Evolutionary conservation across 768 basidiomycete species (phyloP).

Genomic region (Tricholoma sp.): DNA sequence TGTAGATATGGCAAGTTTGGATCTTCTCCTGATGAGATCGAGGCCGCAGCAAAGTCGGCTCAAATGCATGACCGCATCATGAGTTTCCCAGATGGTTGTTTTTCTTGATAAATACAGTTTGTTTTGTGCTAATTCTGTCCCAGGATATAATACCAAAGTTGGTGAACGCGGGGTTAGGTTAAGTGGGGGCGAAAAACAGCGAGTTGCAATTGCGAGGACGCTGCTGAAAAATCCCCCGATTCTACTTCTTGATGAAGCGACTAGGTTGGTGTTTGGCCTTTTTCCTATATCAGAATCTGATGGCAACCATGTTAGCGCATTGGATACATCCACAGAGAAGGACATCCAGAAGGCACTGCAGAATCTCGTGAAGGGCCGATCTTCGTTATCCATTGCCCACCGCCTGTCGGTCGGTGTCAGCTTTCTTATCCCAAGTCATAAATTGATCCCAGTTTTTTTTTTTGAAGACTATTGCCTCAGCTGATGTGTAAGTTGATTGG

Average conservation of each 20-base stretch:
- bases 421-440: conserved; percentile 2
- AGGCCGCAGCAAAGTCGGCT: conserved; percentile 73
- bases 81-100: conserved; percentile 68
- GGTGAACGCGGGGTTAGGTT: conserved; percentile 87
- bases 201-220: conserved; percentile 84
- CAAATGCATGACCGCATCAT: conserved; percentile 86
- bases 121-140: not conserved
- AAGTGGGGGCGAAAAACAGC: conserved; percentile 87
- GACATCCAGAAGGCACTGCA: conserved; percentile 87
- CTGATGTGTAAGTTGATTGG: conserved; percentile 46
- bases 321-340: conserved; percentile 88
- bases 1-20: conserved; percentile 73
- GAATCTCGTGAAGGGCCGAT: conserved; percentile 68
- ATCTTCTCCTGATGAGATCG: conserved; percentile 66
- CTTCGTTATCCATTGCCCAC: conserved; percentile 76
- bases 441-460: conserved; percentile 14
- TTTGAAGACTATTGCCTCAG: conserved; percentile 47
- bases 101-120: not conserved
- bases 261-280: conserved; percentile 38
- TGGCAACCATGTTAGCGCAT: conserved; percentile 44
- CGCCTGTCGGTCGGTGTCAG: conserved; percentile 57
- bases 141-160: conserved; percentile 76
- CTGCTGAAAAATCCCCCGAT: conserved; percentile 84
- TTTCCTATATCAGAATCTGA: not conserved
- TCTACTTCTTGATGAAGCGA: conserved; percentile 73